Base-by-base conservation (phyloP, 1,284 basidiomycete species). In the Tremellales sp. region DNA sequence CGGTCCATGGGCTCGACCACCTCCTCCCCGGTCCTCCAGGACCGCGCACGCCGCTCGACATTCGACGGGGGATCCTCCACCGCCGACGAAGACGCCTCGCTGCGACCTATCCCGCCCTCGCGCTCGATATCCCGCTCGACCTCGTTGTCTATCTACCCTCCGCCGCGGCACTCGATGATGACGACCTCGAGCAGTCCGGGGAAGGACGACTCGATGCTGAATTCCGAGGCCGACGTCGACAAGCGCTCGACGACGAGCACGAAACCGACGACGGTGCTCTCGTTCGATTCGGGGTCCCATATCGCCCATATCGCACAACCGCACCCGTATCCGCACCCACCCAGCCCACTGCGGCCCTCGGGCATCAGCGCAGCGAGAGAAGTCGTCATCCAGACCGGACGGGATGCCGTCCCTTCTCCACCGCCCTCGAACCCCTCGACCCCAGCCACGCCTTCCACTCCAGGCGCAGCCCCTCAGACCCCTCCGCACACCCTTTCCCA, bases 261-360 rank as follows among this genome's bases (percentile, higher is more conserved):
- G 5, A 97, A 97, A 70, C 93, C 91, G 2, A 97, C 93, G 2
- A 97, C 93, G 0, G 72, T 95, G 22, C 78, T 95, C 35, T 91
- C 87, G 57, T 81, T 94, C 51, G 92, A 97, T 62, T 73, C 89
- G 14, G 79, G 79, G 33, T 79, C 81, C 5, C 82, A 80, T 50
- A 82, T 89, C 76, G 92, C 84, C 7, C 91, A 92, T 72, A 97
- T 95, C 56, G 91, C 91, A 4, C 86, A 93, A 65, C 85, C 82
- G 7, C 84, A 84, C 28, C 75, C 78, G 18, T 81, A 82, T 12
- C 79, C 81, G 7, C 32, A 41, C 27, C 18, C 32, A 50, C 53
- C 34, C 18, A 12, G 22, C 14, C 37, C 37, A 39, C 37, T 39
- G 9, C 21, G 37, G 9, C 9, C 37, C 27, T 12, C 21, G 14